These are phyloP conservation scores for Stygiomarasmius scandens DNA, from an alignment of 1,284 basidiomycete species.

Conservation along the genomic window DNA sequence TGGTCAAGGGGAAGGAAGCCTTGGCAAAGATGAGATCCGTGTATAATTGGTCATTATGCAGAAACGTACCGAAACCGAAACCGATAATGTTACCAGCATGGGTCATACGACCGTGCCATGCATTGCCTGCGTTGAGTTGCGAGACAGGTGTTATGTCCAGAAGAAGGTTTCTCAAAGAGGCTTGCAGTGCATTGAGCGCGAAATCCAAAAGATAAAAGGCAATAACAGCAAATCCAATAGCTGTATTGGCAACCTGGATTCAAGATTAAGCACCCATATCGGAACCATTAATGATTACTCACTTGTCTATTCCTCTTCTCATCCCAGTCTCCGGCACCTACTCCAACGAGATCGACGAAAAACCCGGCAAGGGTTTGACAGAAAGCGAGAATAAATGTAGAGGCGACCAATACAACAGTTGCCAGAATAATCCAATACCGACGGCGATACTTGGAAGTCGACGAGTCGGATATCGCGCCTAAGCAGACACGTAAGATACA, in stretches of 20 bases:
- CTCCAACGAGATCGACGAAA: conserved; percentile 77
- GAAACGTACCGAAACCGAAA: conserved; percentile 76
- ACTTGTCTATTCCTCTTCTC: conserved; percentile 70
- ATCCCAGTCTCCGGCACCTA: conserved; percentile 90
- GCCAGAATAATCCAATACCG: conserved; percentile 89
- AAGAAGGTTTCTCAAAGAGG: conserved; percentile 88
- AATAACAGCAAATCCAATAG: conserved; percentile 86
- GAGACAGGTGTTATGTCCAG: conserved; percentile 87
- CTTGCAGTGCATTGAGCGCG: conserved; percentile 92
- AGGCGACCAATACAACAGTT: conserved; percentile 72
- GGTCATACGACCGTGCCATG: conserved; percentile 97
- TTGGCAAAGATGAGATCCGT: conserved; percentile 25
- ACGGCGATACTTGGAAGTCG: conserved; percentile 83
- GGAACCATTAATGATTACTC: too few relatives aligned
- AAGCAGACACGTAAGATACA: conserved; percentile 20
- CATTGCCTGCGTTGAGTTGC: conserved; percentile 91
- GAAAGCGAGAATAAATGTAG: conserved; percentile 83
- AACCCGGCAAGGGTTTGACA: conserved; percentile 76
- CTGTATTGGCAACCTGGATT: conserved; percentile 63
- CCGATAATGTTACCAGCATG: conserved; percentile 95
- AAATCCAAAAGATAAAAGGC: conserved; percentile 96
- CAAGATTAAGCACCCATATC: too few relatives aligned
- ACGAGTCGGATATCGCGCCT: conserved; percentile 94
- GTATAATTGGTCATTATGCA: background rate
- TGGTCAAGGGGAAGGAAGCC: conserved; percentile 85